Evolutionary conservation across 2,329 filamentous ascomycete species (phyloP), one percentile per base, ranked within the genome.

Genomic region (Polytolypa hystricis): DNA sequence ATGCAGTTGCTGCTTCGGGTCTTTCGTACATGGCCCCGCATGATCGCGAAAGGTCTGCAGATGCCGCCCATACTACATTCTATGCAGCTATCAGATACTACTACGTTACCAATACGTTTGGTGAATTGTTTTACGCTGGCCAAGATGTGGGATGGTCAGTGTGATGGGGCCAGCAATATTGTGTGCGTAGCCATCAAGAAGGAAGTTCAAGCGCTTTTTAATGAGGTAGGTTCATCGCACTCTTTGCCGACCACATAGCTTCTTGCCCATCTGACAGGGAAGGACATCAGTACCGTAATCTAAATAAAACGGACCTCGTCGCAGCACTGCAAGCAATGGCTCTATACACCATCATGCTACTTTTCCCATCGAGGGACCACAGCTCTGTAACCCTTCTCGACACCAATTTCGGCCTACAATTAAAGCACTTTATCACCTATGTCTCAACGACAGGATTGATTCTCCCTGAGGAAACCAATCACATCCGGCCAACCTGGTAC

Each of bases 81-180:
- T 19, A 45, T 40, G 8, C 44, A 53, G 27, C 44, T 48, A 3
- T 33, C 29, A 16, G n/a, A 17, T 12, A 31, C 39, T 14, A 45
- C 37, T 14, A 45, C 48, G 8, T n/a, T n/a, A n/a, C 52, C 55
- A 2, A 41, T 40, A 25, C 57, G 56, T 7, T 49, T 63, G 25
- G 50, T 51, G 10, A 58, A 56, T 17, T 62, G 59, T 38, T 51
- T 59, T 36, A 51, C 53, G 2, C 41, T 64, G 14, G 48, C 50
- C 9, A 58, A 57, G 40, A 57, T 62, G 55, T 64, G 60, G 60
- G 45, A 53, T 29, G 49, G 49, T 1, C 53, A 58, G 37, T 47
- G 46, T 5, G 43, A 51, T 12, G 50, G 48, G 7, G 47, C 51
- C 12, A 47, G 43, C n/a, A 44, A 52, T 7, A 45, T 60, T 8